Base-by-base conservation (phyloP, 140 eudicot genomes). In the Flaveria floridana region DNA sequence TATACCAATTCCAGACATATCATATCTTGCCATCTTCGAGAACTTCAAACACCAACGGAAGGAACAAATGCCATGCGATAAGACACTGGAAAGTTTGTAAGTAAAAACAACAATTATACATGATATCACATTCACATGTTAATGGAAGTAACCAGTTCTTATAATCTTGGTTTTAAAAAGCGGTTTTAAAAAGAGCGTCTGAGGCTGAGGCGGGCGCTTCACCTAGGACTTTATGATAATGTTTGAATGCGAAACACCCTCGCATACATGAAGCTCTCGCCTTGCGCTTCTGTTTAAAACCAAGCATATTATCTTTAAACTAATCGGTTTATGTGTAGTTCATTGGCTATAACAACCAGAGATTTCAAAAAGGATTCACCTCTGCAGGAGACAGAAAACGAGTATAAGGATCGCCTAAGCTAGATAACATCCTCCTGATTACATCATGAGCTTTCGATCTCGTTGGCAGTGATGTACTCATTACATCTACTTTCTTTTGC, bases 1-100 rank as follows among this genome's bases (percentile, higher is more conserved):
- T 67, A 94, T 79, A 61, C 99, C 99, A 53, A 94, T 90, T 76
- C 99, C 99, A 48, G 96, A 88, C 93, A 88, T 85, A 75, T 93
- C 99, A 72, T 93, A 93, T 78, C 96, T 86, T 56, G 96, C 89
- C 99, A 93, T 93, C 96, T 88, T 93, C 82, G 97, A 86, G 89
- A 93, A 85, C 99, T 93, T 86, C 78, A 47, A 69, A 70, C 23
- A 68, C 73, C 76, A 80, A 92, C 48, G 87, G 71, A 84, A 79
- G 78, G 81, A 86, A 83, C 84, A 89, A 73, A 84, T 82, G 92
- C 88, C 95, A 92, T 81, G 88, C 85, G 78, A 86, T 85, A 83
- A 87, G 89, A 88, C 84, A 89, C 96, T 88, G 90, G 81, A 84
- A 88, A 66, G 73, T 71, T 71, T 74, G 89, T 86, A 75, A 89